Evolutionary conservation across 2,329 filamentous ascomycete species (phyloP), one percentile per base, ranked within the genome.

Genomic region (Aspergillus aculeatinus): DNA sequence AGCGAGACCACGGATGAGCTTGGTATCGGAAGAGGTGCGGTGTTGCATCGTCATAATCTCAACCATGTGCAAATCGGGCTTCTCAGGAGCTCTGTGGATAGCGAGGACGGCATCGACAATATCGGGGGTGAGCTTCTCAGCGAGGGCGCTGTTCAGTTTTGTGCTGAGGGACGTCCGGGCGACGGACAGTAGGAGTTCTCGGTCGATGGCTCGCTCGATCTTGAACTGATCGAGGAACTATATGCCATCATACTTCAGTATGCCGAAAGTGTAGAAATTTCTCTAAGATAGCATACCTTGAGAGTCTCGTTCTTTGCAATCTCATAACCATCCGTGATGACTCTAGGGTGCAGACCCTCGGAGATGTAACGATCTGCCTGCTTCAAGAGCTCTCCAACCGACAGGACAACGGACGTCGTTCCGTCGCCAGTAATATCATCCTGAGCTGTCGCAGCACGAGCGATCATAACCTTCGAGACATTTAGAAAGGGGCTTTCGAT

Each of bases 21-120:
- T 92, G 59, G 95, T 99, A 77, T 99, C 95, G 33, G 95, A 91
- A 60, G 94, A 93, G 55, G 91, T 92, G 69, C 94, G 90, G 82
- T 99, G 95, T 81, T 99, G 95, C 94, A 99, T 98, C 77, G 96
- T 98, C 95, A 99, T 99, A 71, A 99, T 98, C 80, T 99, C 95
- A 67, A 99, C 85, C 95, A 99, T 99, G 82, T 98, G 94, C 72
- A 99, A 80, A 79, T 99, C 95, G 59, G 96, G 96, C 82, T 98
- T 98, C 64, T 87, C 87, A 27, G 91, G 91, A 19, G 91, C 82
- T 76, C 92, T 85, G 82, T 97, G 93, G 76, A 99, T 99, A 65
- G 95, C 87, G 59, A 99, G 87, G 51, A 99, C 95, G 61, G 95
- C 91, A 75, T 99, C 95, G 72, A 98, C 95, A 72, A 99, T 96